phyloP scores from a whole-genome alignment of 2,329 filamentous ascomycete species.

The Setomelanomma holmii region DNA sequence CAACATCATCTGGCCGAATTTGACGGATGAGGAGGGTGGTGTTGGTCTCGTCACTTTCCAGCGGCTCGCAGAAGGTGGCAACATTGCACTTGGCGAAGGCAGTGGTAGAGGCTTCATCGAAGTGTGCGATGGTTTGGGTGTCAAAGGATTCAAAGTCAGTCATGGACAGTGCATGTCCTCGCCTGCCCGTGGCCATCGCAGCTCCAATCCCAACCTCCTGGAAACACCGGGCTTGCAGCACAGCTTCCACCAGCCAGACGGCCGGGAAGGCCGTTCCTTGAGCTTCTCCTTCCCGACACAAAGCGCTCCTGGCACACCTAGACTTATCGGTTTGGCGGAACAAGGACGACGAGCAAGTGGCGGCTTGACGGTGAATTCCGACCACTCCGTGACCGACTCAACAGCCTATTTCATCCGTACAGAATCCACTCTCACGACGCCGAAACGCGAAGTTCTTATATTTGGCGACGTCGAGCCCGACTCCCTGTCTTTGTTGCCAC shows the following conservation, averaged over 20 bases:
- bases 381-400: conserved; percentile 78
- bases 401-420: conserved; percentile 94
- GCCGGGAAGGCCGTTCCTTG: conserved; percentile 38
- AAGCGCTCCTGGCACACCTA: conserved; percentile 47
- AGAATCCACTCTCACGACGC: conserved; percentile 50
- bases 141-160: conserved; percentile 85
- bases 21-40: conserved; percentile 94
- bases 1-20: conserved; percentile 95
- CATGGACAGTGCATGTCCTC: conserved; percentile 88
- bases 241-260: conserved; percentile 28
- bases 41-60: conserved; percentile 92
- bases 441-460: conserved; percentile 75
- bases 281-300: conserved; percentile 45
- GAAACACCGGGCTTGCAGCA: conserved; percentile 43
- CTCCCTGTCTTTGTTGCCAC: conserved; percentile 78
- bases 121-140: conserved; percentile 85
- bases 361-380: conserved; percentile 28
- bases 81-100: conserved; percentile 80
- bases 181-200: conserved; percentile 50
- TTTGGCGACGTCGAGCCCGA: conserved; percentile 98
- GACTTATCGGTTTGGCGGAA: conserved; percentile 28
- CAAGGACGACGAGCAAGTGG: conserved; percentile 25
- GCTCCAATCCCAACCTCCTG: conserved; percentile 51
- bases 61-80: conserved; percentile 86
- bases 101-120: conserved; percentile 85